Conservation (phyloP, 805 yeast species). For the Yarrowia deformans region DNA sequence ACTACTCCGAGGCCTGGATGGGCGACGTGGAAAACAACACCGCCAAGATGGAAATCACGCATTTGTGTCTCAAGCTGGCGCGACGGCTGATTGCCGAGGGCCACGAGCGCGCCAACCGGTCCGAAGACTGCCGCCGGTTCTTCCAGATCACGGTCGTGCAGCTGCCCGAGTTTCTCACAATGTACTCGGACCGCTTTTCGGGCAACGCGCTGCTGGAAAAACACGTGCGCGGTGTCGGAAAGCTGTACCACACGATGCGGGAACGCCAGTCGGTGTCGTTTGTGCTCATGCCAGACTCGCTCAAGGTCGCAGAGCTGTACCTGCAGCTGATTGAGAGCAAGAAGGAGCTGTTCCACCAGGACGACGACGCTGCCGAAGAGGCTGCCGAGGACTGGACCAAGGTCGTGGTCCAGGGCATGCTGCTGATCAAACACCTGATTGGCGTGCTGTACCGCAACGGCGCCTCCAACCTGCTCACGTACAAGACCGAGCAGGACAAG, state of each 20-base stretch:
- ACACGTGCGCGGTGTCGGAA: conserved; percentile 76
- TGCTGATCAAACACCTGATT: conserved; percentile 69
- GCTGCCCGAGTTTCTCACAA: conserved; percentile 46
- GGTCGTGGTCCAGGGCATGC: conserved; percentile 63
- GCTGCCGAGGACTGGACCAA: conserved; percentile 77
- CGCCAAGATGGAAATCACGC: conserved; percentile 74
- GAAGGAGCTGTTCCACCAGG: conserved; percentile 59
- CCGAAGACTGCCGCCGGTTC: conserved; percentile 65
- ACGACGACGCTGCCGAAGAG: conserved; percentile 58
- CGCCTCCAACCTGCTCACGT: conserved; percentile 58
- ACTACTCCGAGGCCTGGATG: conserved; percentile 68
- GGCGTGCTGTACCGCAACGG: conserved; percentile 70
- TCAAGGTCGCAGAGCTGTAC: conserved; percentile 66
- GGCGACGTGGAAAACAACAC: conserved; percentile 49
- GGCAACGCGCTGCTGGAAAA: conserved; percentile 69
- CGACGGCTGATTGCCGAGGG: conserved; percentile 81
- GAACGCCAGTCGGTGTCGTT: conserved; percentile 72
- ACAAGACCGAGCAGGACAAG: conserved; percentile 70
- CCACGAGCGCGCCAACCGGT: conserved; percentile 70
- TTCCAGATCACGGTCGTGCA: conserved; percentile 55
- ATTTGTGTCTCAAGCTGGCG: conserved; percentile 74
- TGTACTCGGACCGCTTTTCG: conserved; percentile 66
- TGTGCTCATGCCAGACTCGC: conserved; percentile 68
- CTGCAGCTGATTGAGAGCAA: conserved; percentile 67
- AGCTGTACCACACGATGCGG: conserved; percentile 69